phyloP scores from a whole-genome alignment of 192 early-diverging fungal species.

The Coemansia reversa region DNA sequence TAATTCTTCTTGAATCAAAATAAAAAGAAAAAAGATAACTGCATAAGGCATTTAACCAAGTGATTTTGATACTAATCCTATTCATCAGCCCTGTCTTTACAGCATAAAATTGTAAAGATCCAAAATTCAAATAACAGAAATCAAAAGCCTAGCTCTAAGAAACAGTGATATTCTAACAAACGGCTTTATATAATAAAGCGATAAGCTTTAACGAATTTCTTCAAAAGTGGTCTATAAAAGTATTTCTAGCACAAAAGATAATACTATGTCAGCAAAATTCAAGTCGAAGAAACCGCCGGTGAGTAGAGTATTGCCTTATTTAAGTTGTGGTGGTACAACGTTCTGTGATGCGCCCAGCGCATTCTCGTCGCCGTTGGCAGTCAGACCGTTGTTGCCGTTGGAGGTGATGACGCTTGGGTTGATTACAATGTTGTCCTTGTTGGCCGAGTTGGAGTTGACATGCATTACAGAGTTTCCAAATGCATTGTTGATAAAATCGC shows the following conservation, averaged over 20 bases:
- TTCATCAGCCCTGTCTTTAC: conserved; percentile 20
- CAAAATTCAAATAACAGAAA: no score
- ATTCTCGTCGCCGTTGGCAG: conserved; percentile 28
- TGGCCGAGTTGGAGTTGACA: conserved; percentile 36
- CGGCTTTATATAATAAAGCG: no score
- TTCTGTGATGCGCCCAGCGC: conserved; percentile 26
- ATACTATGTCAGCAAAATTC: conserved; percentile 3
- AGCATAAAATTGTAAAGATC: no score
- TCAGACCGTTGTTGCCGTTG: conserved; percentile 27
- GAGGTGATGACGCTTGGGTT: conserved; percentile 22
- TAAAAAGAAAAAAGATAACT: background rate
- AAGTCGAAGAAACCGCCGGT: conserved; percentile 5
- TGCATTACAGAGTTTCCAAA: conserved; percentile 32
- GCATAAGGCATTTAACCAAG: no score
- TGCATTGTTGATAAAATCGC: conserved; percentile 18
- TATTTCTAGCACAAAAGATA: background rate
- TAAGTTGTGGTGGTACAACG: conserved; percentile 8
- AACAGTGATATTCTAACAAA: no score
- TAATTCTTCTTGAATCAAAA: background rate
- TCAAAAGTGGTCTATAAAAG: no score
- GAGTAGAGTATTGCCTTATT: background rate
- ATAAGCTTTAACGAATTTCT: no score
- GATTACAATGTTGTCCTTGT: conserved; percentile 44
- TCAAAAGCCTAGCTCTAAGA: no score
- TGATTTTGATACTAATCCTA: conserved; percentile 28